Percentiles rank a stretch among this genome's conserved stretches.
Evolutionary conservation across 495 filamentous ascomycete genomes (phyloP).

Genomic region (Darksidea phi): DNA sequence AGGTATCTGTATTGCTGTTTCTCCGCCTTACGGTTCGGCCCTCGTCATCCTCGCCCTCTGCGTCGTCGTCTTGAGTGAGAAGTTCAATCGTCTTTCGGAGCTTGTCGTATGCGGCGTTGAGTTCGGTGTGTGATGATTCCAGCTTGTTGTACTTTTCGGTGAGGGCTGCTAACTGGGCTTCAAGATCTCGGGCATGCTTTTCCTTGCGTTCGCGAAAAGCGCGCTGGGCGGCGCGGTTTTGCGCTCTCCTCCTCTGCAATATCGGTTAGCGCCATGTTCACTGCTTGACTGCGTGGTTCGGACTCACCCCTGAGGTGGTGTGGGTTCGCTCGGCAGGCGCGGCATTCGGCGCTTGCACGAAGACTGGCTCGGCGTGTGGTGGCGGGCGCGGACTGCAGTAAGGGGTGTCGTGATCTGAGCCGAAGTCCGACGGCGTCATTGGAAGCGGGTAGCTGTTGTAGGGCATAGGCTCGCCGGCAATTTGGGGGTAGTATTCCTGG

Average conservation of each 20-base stretch:
- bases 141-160: constrained; percentile 37
- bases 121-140: constrained; percentile 33
- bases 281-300: not conserved
- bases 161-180: constrained; percentile 36
- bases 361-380: constrained; percentile 16
- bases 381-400: constrained; percentile 36
- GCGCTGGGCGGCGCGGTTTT: constrained; percentile 45
- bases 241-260: constrained; percentile 33
- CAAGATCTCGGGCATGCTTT: constrained; percentile 49
- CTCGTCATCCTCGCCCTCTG: constrained; percentile 32
- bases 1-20: constrained; percentile 35
- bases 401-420: constrained; percentile 38
- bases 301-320: constrained; percentile 36
- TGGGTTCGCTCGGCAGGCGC: constrained; percentile 24
- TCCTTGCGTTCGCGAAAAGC: constrained; percentile 55
- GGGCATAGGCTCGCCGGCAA: constrained; percentile 29
- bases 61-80: constrained; percentile 35
- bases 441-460: constrained; percentile 30
- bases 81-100: constrained; percentile 41
- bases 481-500: constrained; percentile 31
- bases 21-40: constrained; percentile 8
- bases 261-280: constrained; percentile 9
- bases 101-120: constrained; percentile 40
- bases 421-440: constrained; percentile 38
- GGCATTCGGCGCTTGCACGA: constrained; percentile 7